phyloP scores from a whole-genome alignment of 495 filamentous ascomycete genomes.

The Jackrogersella minutella region DNA sequence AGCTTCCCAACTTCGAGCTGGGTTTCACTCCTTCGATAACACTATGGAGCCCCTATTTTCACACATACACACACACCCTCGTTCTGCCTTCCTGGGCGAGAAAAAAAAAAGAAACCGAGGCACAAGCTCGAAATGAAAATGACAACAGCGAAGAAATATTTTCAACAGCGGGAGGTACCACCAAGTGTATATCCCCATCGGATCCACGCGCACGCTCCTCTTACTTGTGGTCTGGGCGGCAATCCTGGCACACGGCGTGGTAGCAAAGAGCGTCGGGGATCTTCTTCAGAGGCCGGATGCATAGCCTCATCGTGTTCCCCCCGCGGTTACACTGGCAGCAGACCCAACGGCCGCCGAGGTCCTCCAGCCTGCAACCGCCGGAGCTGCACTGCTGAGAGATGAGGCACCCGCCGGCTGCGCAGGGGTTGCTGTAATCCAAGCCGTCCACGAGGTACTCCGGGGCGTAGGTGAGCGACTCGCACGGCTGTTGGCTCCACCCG shows the following conservation, averaged over 20 bases:
- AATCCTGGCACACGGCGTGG: slow-evolving; percentile 39
- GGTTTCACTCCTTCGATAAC: slow-evolving; percentile 24
- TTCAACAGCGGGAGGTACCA: background rate
- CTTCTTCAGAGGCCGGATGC: slow-evolving; percentile 44
- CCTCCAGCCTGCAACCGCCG: slow-evolving; percentile 53
- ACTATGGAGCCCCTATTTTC: background rate
- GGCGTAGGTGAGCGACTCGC: slow-evolving; percentile 28
- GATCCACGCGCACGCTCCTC: background rate
- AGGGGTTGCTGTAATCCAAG: slow-evolving; percentile 51
- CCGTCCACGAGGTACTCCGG: slow-evolving; percentile 42
- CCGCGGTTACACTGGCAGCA: slow-evolving; percentile 55
- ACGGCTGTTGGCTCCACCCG: slow-evolving; percentile 28
- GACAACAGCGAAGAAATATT: background rate
- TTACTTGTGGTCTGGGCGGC: slow-evolving; percentile 20
- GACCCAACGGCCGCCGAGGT: slow-evolving; percentile 52
- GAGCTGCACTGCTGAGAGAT: slow-evolving; percentile 51
- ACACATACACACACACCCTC: too few relatives aligned
- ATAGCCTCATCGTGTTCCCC: slow-evolving; percentile 51
- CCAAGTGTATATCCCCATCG: background rate
- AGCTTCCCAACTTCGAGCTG: slow-evolving; percentile 5
- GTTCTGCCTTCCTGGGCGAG: background rate
- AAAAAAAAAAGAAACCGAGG: background rate
- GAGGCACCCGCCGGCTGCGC: slow-evolving; percentile 53
- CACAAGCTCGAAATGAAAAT: background rate
- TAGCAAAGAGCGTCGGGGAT: slow-evolving; percentile 57